Evolutionary conservation across 208 protist species (phyloP), one percentile per base, ranked within the genome.

Genomic region (Crithidia bombi): DNA sequence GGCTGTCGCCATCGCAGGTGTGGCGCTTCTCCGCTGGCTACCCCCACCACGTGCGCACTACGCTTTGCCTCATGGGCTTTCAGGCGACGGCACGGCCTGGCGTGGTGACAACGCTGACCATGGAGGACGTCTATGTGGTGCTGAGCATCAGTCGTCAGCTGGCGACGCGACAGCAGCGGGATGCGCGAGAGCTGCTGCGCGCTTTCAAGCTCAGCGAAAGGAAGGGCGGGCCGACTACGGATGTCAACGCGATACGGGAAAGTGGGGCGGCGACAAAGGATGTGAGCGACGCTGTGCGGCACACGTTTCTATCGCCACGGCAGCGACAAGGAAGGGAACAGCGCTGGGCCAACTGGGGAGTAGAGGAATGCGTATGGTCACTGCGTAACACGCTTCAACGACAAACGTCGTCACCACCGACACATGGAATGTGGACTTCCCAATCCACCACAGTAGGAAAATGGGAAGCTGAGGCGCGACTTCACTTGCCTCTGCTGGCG

Each of bases 111-210:
- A 58, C 75, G 35, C 68, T 93, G 47, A 64, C 50, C 32, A 35
- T 89, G 51, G 85, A 91, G 72, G 88, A 93, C 57, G 62, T 93
- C 14, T 89, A 89, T 43, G 82, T 88, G 58, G 76, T 93, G 39
- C 72, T 79, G 39, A 81, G 71, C 41, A n/a, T 85, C 3, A 77
- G 78, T 32, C 77, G 84, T 7, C 81, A 79, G 61, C 54, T 50
- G 12, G 58, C 70, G 52, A 25, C 49, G 9, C 33, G 55, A 33
- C 69, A 58, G 38, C 10, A 38, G 1, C 26, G 52, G 21, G 33
- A 57, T 17, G 58, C 64, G 2, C 21, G 39, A 15, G n/a, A 54
- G 58, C 44, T 49, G 43, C 44, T 41, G 9, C 35, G 4, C 7
- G 35, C 33, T 6, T 35, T 59, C 10, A 10, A 35, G 43, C 32